Evolutionary conservation across 148 eudicot species (phyloP).

Genomic region (Rhododendron henanense): DNA sequence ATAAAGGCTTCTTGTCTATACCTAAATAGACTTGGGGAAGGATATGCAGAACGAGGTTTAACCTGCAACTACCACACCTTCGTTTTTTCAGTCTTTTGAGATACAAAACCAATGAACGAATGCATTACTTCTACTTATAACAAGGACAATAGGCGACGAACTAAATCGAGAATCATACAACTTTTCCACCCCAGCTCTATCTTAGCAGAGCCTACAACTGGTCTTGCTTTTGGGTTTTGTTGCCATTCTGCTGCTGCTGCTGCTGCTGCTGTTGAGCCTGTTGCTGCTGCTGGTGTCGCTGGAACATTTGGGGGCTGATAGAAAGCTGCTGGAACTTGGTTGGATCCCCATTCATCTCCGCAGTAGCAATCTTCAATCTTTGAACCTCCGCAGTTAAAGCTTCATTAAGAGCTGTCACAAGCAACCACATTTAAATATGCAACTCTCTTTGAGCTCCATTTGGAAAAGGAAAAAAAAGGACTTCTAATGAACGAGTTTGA

Average conservation of each 20-base stretch:
- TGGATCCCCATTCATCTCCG: conserved; percentile 56
- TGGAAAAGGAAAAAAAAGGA: neutral
- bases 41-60: conserved; percentile 30
- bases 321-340: conserved; percentile 73
- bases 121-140: conserved; percentile 22
- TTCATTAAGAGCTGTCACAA: conserved; percentile 74
- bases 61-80: conserved; percentile 19
- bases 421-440: neutral
- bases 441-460: neutral
- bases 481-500: neutral
- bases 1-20: conserved; percentile 15
- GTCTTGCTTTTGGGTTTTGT: conserved; percentile 43
- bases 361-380: conserved; percentile 72
- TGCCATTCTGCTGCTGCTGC: conserved; percentile 43
- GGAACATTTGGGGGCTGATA: conserved; percentile 66
- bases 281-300: conserved; percentile 29
- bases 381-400: conserved; percentile 87
- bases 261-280: conserved; percentile 36
- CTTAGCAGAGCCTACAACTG: conserved; percentile 17
- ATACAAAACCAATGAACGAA: conserved; percentile 40
- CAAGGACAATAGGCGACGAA: neutral
- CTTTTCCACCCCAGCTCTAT: neutral
- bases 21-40: conserved; percentile 8
- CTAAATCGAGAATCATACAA: conserved; percentile 12
- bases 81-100: conserved; percentile 20